Base-by-base conservation (phyloP, 345 rosid genomes). In the Eucalyptus curtisii region DNA sequence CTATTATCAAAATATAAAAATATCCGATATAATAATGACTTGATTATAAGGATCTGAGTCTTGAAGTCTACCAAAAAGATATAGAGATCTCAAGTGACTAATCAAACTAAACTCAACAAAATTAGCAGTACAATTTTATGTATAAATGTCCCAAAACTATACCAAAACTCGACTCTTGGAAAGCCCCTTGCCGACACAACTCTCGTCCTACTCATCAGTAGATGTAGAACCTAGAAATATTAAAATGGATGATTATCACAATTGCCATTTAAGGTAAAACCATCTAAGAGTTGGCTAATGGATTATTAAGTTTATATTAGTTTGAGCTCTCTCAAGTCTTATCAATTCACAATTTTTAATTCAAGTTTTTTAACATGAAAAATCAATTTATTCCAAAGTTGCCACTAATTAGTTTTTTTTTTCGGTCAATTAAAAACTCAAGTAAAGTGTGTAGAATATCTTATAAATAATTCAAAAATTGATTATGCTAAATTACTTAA, bases 351-450 rank as follows among this genome's bases (percentile, higher is more conserved):
- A 55, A 55, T 0, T 55, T 55, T 55, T 55, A 0, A 55, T 55
- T 55, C 30, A 55, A 55, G 61, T 24, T 24, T 55, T 55, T 24
- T 24, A 55, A 24, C 30, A 55, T 24, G 61, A 1, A 55, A 55
- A 55, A 4, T 55, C 30, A 55, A 10, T 24, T 55, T 55, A 24
- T 22, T 55, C 7, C 5, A 55, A 22, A 24, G 13, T 24, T 0
- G 13, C 3, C 13, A 55, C 0, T 22, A 24, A 55, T 55, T 25
- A 55, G 13, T 9, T 52, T 52, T 6, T 5, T 19, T 19, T 55
- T 1, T 22, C 11, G 30, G 0, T 55, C 0, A 0, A 9, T 55
- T 9, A 24, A 13, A 55, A 1, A 55, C 6, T 24, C 13, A 55
- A 24, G 3, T 55, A 55, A 22, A 24, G 6, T 55, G 0, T 1